A percentile compares a stretch with the other conserved stretches of the same genome.
phyloP scores from a whole-genome alignment of 2,329 filamentous ascomycete species.

The Aspergillus bombycis region DNA sequence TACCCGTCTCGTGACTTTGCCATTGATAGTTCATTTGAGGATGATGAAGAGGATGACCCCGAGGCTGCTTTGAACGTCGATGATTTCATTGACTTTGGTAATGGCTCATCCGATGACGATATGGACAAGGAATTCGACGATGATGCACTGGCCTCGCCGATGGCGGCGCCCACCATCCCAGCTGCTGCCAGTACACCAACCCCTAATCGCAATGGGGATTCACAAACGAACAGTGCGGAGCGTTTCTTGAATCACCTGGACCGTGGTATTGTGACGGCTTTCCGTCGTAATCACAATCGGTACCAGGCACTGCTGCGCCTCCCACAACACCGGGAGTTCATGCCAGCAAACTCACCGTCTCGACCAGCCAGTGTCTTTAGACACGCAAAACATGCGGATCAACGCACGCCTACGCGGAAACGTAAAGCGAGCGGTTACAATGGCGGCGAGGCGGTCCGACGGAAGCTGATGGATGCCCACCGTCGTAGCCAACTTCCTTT shows the following conservation, averaged over 20 bases:
- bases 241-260: slow-evolving; percentile 69
- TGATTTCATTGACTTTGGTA: slow-evolving; percentile 72
- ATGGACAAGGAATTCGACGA: slow-evolving; percentile 56
- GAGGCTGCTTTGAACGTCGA: slow-evolving; percentile 65
- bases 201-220: slow-evolving; percentile 37
- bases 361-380: slow-evolving; percentile 48
- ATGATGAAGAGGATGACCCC: slow-evolving; percentile 67
- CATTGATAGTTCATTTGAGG: slow-evolving; percentile 62
- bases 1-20: slow-evolving; percentile 65
- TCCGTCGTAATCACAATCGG: slow-evolving; percentile 64
- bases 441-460: slow-evolving; percentile 46
- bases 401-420: slow-evolving; percentile 45
- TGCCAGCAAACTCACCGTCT: slow-evolving; percentile 48
- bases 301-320: slow-evolving; percentile 53
- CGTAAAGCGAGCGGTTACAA: slow-evolving; percentile 42
- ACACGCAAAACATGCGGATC: slow-evolving; percentile 43
- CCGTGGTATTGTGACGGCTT: slow-evolving; percentile 74
- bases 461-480: slow-evolving; percentile 48
- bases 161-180: slow-evolving; percentile 50
- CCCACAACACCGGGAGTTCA: slow-evolving; percentile 50
- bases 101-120: slow-evolving; percentile 63
- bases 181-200: slow-evolving; percentile 37
- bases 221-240: slow-evolving; percentile 43
- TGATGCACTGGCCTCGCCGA: slow-evolving; percentile 45
- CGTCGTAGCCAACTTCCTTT: slow-evolving; percentile 43